Evolutionary conservation across 768 basidiomycete genomes (phyloP).

Genomic region (Lactarius trivialis): DNA sequence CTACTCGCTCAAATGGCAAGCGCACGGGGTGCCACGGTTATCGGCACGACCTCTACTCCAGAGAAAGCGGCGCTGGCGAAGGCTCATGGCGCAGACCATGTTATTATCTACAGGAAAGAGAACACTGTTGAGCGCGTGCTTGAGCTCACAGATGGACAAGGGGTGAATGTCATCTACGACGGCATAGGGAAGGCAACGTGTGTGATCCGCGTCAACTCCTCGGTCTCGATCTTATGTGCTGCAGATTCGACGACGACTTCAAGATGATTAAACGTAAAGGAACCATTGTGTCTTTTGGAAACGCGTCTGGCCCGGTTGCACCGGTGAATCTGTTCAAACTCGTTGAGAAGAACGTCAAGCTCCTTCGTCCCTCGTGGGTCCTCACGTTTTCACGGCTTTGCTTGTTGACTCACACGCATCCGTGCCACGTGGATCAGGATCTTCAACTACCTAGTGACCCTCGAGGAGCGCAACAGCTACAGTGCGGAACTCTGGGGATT

Average conservation of each 20-base stretch:
- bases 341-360: conserved; percentile 72
- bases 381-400: neutral
- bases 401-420: neutral
- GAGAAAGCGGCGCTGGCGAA: conserved; percentile 82
- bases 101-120: conserved; percentile 74
- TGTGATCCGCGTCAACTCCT: neutral
- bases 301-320: conserved; percentile 80
- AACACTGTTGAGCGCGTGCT: conserved; percentile 67
- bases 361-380: conserved; percentile 68
- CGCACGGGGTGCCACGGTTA: conserved; percentile 75
- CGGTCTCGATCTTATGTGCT: neutral
- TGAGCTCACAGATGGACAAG: conserved; percentile 70
- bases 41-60: conserved; percentile 83
- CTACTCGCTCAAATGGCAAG: conserved; percentile 63
- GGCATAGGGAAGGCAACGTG: conserved; percentile 97
- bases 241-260: conserved; percentile 76
- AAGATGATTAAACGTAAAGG: conserved; percentile 79
- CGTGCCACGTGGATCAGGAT: conserved; percentile 39
- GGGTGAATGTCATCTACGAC: conserved; percentile 85
- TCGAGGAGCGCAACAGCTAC: conserved; percentile 68
- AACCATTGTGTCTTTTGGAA: conserved; percentile 85
- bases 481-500: conserved; percentile 55
- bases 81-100: conserved; percentile 75
- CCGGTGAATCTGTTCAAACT: conserved; percentile 73
- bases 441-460: conserved; percentile 62